Conservation (phyloP, 306 rosid genomes). For the Cicer judaicum region DNA sequence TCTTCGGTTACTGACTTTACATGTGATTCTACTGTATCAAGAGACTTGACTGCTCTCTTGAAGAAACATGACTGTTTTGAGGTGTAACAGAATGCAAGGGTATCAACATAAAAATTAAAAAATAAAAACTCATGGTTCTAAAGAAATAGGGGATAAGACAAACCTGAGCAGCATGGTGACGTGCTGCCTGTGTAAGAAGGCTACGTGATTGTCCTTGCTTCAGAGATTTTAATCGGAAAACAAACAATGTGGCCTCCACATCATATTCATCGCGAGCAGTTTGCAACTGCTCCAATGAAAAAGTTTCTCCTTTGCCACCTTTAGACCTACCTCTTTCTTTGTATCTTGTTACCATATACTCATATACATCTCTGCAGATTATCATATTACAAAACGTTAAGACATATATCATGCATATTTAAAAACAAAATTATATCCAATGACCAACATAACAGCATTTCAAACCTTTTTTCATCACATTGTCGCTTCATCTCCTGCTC, state of each 20-base stretch:
- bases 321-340: conserved; percentile 85
- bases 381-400: conserved; percentile 49
- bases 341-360: conserved; percentile 68
- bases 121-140: conserved; percentile 11
- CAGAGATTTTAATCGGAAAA: conserved; percentile 94
- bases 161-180: conserved; percentile 99
- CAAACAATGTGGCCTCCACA: conserved; percentile 87
- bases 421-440: conserved; percentile 33
- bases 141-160: conserved; percentile 33
- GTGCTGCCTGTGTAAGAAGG: conserved; percentile 98
- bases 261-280: conserved; percentile 91
- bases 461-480: conserved; percentile 94
- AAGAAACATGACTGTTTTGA: conserved; percentile 79
- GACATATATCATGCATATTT: conserved; percentile 28
- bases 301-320: conserved; percentile 72
- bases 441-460: not conserved
- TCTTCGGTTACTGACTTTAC: conserved; percentile 79
- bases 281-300: conserved; percentile 78
- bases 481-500: conserved; percentile 98
- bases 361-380: conserved; percentile 79
- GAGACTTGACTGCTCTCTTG: conserved; percentile 81
- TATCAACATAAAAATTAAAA: conserved; percentile 36
- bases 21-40: conserved; percentile 89
- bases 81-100: conserved; percentile 44
- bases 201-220: conserved; percentile 98